These are phyloP conservation scores for Solanum corneliomulleri DNA, from an alignment of 257 asterid species.

Conservation along the genomic window DNA sequence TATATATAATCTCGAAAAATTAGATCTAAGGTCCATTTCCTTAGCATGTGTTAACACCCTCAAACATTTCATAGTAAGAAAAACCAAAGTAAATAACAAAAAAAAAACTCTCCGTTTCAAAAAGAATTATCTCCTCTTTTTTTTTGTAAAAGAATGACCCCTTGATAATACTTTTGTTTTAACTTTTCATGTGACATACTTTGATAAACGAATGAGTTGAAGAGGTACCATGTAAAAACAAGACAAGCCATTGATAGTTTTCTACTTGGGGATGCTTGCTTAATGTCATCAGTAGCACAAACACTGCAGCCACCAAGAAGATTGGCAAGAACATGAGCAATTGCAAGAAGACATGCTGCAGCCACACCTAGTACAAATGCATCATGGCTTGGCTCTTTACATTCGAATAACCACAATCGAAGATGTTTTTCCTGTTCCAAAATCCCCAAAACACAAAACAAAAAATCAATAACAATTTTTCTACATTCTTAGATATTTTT, in stretches of 20 bases:
- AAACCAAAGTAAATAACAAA: background rate
- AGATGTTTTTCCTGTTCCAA: constrained; percentile 53
- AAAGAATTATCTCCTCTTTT: no score
- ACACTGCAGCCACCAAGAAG: constrained; percentile 54
- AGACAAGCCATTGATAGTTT: constrained; percentile 49
- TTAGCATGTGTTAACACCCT: background rate
- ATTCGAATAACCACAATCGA: constrained; percentile 69
- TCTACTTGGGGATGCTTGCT: constrained; percentile 47
- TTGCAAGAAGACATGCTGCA: constrained; percentile 46
- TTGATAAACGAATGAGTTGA: background rate
- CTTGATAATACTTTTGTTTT: background rate
- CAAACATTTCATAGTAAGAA: background rate
- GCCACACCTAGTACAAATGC: constrained; percentile 66
- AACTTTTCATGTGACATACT: background rate
- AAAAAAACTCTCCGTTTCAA: background rate
- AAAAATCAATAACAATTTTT: background rate
- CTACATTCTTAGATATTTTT: background rate
- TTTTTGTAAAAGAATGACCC: background rate
- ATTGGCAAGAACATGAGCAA: constrained; percentile 62
- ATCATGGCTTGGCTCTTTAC: constrained; percentile 79
- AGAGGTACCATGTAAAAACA: constrained; percentile 46
- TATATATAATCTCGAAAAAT: background rate
- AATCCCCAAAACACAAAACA: background rate
- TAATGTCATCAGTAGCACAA: constrained; percentile 26
- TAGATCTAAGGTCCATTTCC: background rate